A percentile compares a stretch with the other conserved stretches of the same genome.
Evolutionary conservation across 371 early-diverging fungal genomes (phyloP).

Genomic region (Mortierella polycephala): DNA sequence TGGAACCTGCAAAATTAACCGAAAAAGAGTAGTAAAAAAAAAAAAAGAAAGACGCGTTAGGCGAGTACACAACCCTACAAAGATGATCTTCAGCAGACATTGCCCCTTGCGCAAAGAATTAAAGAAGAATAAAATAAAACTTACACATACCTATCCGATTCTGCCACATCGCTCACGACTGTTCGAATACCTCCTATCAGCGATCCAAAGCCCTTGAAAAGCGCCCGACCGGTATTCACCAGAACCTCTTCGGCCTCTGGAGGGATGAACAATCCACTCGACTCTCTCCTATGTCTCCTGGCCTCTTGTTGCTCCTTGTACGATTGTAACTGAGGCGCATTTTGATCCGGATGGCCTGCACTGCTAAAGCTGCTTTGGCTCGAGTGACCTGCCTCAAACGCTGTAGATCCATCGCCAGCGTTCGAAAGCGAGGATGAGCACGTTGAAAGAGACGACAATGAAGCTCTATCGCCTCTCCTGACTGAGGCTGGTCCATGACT

Average conservation of each 20-base stretch:
- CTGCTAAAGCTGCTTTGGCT: constrained; percentile 50
- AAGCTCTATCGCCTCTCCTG: constrained; percentile 43
- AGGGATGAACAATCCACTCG: constrained; percentile 48
- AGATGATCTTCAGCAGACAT: background rate
- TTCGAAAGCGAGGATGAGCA: constrained; percentile 34
- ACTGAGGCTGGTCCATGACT: constrained; percentile 1
- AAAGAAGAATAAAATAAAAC: no score
- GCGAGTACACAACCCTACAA: no score
- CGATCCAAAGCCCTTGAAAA: constrained; percentile 51
- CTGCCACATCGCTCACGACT: constrained; percentile 47
- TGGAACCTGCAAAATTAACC: constrained; percentile 31
- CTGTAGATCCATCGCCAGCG: constrained; percentile 21
- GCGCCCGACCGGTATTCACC: constrained; percentile 49
- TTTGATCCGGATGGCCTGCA: constrained; percentile 26
- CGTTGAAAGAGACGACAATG: constrained; percentile 45
- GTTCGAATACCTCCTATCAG: constrained; percentile 49
- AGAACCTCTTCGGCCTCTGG: constrained; percentile 50
- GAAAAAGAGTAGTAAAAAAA: background rate
- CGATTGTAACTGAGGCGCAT: background rate
- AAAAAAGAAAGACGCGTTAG: background rate
- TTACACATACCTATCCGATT: constrained; percentile 37
- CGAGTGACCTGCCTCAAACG: constrained; percentile 50
- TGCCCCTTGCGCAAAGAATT: no score
- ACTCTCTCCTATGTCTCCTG: constrained; percentile 29
- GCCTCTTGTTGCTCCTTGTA: constrained; percentile 33